Evolutionary conservation across 2,329 filamentous ascomycete species (phyloP), one percentile per base, ranked within the genome.

Genomic region (Fusarium longipes): DNA sequence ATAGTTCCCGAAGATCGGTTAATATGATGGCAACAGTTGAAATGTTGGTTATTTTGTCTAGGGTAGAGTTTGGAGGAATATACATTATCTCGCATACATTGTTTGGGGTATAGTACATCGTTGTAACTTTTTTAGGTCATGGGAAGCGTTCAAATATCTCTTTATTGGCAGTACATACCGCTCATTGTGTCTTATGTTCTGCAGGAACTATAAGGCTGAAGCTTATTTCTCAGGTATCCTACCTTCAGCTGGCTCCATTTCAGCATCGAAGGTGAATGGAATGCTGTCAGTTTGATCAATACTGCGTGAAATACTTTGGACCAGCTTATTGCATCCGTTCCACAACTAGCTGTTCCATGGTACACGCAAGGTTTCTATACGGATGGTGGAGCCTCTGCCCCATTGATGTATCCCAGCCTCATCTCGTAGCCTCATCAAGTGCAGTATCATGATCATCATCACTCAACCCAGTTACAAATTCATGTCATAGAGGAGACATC

Each of bases 1-100:
- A 70, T 61, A 27, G 47, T 42, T 57, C 55, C 66, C 62, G 63
- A 51, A 57, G 47, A 70, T 67, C 43, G 52, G 38, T 52, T 66
- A 30, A 22, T 20, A 39, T 24, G 20, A n/a, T n/a, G 35, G 25
- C 43, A 25, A 27, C 39, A 57, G 32, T 29, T 43, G 32, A 17
- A 6, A 33, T 29, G 32, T 43, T 30, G 24, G 45, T 44, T 29
- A 39, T 33, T 33, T 24, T 30, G 32, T 66, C 39, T 66, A 68
- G 65, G 65, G 65, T 68, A 63, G n/a, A 14, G 4, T 10, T 14
- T 4, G 35, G 39, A 42, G 29, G 29, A 35, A 22, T 38, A 6
- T 11, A 15, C 18, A 15, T 42, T 29, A 6, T 43, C 17, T 27
- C 15, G n/a, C 5, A 10, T 7, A 22, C 18, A 42, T n/a, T 24